Evolutionary conservation across 768 basidiomycete genomes (phyloP).

Genomic region (Melanogaster broomeanus): DNA sequence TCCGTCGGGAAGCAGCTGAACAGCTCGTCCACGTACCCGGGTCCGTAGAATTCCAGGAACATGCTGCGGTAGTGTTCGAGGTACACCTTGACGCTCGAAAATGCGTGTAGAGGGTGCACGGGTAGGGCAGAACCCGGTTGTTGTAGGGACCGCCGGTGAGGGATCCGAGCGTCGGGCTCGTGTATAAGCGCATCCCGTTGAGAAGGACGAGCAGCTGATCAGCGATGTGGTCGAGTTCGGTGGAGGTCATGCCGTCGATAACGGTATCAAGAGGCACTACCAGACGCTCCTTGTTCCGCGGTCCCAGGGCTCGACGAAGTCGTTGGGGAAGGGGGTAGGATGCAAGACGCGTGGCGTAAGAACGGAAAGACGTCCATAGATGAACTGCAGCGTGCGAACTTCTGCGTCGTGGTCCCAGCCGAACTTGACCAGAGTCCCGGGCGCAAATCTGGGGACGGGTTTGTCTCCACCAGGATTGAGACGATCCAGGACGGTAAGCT

Average conservation of each 20-base stretch:
- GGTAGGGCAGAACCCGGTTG: conserved; percentile 17
- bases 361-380: no score
- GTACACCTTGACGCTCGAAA: conserved; percentile 21
- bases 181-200: conserved; percentile 13
- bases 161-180: no score
- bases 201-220: conserved; percentile 20
- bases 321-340: conserved; percentile 3
- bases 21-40: no score
- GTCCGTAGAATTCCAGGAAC: no score
- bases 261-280: conserved; percentile 30
- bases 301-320: not conserved
- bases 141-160: conserved; percentile 25
- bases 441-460: no score
- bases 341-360: conserved; percentile 2
- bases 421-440: no score
- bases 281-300: conserved; percentile 13
- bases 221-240: conserved; percentile 25
- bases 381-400: no score
- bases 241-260: conserved; percentile 20
- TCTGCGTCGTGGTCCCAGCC: no score
- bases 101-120: conserved; percentile 10
- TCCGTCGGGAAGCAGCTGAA: no score
- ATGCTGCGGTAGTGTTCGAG: no score
- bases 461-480: no score
- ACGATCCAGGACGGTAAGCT: no score